phyloP scores from a whole-genome alignment of 1,284 basidiomycete genomes.

The Cryptococcus depauperatus region DNA sequence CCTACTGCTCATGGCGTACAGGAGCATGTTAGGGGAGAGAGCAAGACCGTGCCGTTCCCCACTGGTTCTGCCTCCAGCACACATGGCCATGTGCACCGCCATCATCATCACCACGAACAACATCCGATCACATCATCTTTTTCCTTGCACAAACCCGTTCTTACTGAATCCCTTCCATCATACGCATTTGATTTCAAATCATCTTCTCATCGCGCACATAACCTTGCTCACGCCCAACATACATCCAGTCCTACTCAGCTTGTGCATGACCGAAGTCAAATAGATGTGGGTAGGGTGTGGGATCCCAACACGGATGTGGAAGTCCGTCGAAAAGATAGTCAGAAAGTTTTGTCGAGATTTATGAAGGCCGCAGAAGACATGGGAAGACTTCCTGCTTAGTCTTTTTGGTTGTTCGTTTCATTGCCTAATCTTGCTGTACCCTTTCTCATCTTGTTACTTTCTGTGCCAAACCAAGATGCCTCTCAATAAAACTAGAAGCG shows the following conservation, averaged over 20 bases:
- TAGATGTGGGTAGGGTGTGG: slow-evolving; percentile 18
- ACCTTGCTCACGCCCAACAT: slow-evolving; percentile 1
- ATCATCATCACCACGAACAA: not conserved
- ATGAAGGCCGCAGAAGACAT: slow-evolving; percentile 44
- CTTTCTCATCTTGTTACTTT: too few relatives aligned
- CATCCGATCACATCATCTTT: too few relatives aligned
- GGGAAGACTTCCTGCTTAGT: too few relatives aligned
- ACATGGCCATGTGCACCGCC: not conserved
- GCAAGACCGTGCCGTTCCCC: not conserved
- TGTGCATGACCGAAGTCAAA: not conserved
- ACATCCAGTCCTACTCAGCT: not conserved
- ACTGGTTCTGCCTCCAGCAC: not conserved
- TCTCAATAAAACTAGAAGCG: too few relatives aligned
- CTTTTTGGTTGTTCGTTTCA: too few relatives aligned
- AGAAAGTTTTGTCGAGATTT: slow-evolving; percentile 70
- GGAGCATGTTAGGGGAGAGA: not conserved
- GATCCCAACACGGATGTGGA: slow-evolving; percentile 36
- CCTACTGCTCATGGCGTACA: too few relatives aligned
- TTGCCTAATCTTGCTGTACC: too few relatives aligned
- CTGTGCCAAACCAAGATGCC: too few relatives aligned
- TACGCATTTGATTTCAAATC: slow-evolving; percentile 13
- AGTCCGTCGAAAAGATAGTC: slow-evolving; percentile 59
- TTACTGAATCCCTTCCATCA: slow-evolving; percentile 2
- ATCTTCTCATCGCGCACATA: not conserved
- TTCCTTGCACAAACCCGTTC: not conserved